Conservation (phyloP, 1,284 basidiomycete genomes). For the Pseudozyma pruni region DNA sequence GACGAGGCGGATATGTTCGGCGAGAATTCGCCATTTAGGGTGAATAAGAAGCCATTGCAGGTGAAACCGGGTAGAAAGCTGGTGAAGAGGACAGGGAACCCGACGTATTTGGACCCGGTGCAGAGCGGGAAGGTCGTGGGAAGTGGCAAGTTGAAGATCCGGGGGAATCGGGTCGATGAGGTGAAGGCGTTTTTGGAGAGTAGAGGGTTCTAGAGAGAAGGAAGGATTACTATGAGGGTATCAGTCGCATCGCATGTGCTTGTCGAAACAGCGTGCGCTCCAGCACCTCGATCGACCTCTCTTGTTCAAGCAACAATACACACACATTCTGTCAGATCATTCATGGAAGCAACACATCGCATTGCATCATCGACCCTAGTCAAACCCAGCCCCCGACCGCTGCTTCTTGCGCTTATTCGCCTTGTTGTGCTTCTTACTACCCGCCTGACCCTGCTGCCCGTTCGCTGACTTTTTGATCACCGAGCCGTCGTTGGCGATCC, state of each 20-base stretch:
- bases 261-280: too few species aligned
- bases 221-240: too few species aligned
- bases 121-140: conserved; percentile 16
- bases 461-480: conserved; percentile 68
- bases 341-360: background rate
- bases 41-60: conserved; percentile 24
- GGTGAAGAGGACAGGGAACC: conserved; percentile 9
- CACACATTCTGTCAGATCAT: conserved; percentile 1
- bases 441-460: conserved; percentile 70
- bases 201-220: conserved; percentile 45
- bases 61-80: conserved; percentile 20
- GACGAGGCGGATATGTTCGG: background rate
- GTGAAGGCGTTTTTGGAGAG: conserved; percentile 40
- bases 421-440: conserved; percentile 89
- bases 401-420: conserved; percentile 73
- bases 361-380: conserved; percentile 1
- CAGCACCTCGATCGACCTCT: too few species aligned
- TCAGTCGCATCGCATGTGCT: too few species aligned
- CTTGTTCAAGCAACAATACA: too few species aligned
- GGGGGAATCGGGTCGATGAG: conserved; percentile 34
- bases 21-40: conserved; percentile 6
- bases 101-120: conserved; percentile 24
- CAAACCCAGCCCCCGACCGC: conserved; percentile 57
- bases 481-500: conserved; percentile 53
- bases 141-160: conserved; percentile 40